Evolutionary conservation across 2,329 filamentous ascomycete genomes (phyloP), one percentile per base, ranked within the genome.

Genomic region (Periconia sp.): DNA sequence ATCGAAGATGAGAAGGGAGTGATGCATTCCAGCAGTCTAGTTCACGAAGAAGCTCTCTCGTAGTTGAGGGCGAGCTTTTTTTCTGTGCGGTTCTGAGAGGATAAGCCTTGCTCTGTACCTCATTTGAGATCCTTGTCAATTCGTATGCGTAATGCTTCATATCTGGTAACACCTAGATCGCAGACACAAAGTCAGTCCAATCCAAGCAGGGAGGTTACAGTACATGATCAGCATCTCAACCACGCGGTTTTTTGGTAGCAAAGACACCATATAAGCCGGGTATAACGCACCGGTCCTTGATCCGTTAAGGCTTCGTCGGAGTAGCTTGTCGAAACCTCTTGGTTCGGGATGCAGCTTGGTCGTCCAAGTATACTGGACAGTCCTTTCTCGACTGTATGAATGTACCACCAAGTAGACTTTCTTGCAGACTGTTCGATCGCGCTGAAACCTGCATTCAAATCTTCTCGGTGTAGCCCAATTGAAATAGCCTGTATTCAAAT

Each of bases 391-490:
- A 65, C 65, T 19, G 47, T 58, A 50, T 68, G 66, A 10, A 69
- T 59, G 1, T 59, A 62, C 62, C 62, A 65, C 64, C 63, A 69
- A 5, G 66, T 62, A 42, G 63, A 57, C 41, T 63, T 55, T 11
- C 66, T 58, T 18, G 54, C 60, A n/a, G 65, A 63, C 17, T 63
- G 57, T 47, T 69, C 66, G 17, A 68, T 58, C 2, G 61, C 55
- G n/a, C 75, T 69, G 49, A 77, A 75, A 1, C 73, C 67, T 33
- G 65, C 62, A n/a, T 71, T 73, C 0, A 71, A 66, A 27, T 66
- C 71, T 56, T 77, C 75, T 31, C 75, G 70, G 55, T 79, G 76
- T 73, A 79, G 75, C 3, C 76, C 76, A 49, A 78, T 66, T 14
- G 74, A 75, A 50, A 77, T 74, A 2, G 76, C 74, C 65, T 68